Evolutionary conservation across 2,329 filamentous ascomycete species (phyloP), one percentile per base, ranked within the genome.

Genomic region (Colletotrichum shisoi): DNA sequence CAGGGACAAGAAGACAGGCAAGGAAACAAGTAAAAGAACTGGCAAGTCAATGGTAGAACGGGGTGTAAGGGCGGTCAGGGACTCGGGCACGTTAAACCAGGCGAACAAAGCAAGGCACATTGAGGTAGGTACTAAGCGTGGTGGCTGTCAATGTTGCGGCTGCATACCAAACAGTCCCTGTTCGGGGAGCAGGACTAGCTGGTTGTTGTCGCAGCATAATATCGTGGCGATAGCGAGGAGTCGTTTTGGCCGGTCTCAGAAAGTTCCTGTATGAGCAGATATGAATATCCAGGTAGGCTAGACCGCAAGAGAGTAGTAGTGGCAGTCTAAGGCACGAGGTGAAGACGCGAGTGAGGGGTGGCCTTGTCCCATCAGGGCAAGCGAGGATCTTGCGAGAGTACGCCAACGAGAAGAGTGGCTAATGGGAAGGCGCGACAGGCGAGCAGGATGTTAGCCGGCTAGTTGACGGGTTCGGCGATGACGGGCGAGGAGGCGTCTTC

Each of bases 361-460:
- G 17, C 46, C 45, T 51, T 59, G 31, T 40, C n/a, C 57, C 19
- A n/a, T 40, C 21, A 51, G 45, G 17, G 17, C 27, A 56, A 54
- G 31, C 40, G 49, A 27, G 13, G 21, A 62, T 42, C 39, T 21
- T 8, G 19, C 12, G 12, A 52, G 24, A 19, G 24, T 11, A 48
- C 40, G 40, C 31, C 37, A 42, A 51, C 39, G 31, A 53, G 21
- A 9, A 54, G 42, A 34, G 31, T 19, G 24, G 27, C 62, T 60
- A 68, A 68, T 61, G 27, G 27, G 57, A 40, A 63, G 46, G 21
- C 37, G 40, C 52, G 37, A 27, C 60, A 64, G 31, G 61, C 60
- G 64, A 63, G 64, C 21, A 58, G 40, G 13, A 51, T 46, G 40
- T 17, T 19, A 42, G 39, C 8, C 46, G 27, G 19, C 34, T 45